A percentile compares a stretch with the other conserved stretches of the same genome.
Evolutionary conservation across 169 alveolate species (phyloP).

Genomic region (Plasmodium vivax): DNA sequence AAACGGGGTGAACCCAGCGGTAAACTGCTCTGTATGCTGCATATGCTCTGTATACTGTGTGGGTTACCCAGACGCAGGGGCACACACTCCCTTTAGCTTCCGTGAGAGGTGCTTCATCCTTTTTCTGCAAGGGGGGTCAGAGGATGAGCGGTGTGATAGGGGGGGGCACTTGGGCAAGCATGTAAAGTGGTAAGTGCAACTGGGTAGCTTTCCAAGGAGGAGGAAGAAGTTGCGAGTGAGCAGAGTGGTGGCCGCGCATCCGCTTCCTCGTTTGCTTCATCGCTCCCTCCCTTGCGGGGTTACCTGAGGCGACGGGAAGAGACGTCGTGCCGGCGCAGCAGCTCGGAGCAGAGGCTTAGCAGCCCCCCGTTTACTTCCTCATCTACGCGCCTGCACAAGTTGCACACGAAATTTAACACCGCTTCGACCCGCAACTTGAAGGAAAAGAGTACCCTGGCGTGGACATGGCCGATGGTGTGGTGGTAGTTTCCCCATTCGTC

Average conservation of each 20-base stretch:
- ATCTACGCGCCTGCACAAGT: not conserved
- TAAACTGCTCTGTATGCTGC: no score
- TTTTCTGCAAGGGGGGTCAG: not conserved
- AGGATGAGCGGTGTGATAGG: not conserved
- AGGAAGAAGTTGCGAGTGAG: no score
- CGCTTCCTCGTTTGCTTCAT: no score
- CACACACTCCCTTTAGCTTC: not conserved
- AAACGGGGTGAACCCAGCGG: no score
- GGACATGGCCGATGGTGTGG: not conserved
- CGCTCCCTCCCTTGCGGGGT: no score
- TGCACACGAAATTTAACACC: slow-evolving; percentile 8
- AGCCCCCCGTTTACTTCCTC: not conserved
- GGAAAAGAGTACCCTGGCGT: not conserved
- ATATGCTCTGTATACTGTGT: not conserved
- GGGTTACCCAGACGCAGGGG: not conserved
- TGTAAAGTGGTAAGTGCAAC: no score
- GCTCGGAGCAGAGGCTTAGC: not conserved
- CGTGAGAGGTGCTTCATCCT: not conserved
- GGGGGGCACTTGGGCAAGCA: no score
- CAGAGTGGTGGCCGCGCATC: no score
- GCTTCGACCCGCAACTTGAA: slow-evolving; percentile 17
- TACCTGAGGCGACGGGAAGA: not conserved
- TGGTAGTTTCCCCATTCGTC: not conserved
- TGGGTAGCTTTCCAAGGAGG: no score
- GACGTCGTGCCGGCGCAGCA: not conserved